Conservation (phyloP, 768 basidiomycete genomes). For the Tylopilus sp. region DNA sequence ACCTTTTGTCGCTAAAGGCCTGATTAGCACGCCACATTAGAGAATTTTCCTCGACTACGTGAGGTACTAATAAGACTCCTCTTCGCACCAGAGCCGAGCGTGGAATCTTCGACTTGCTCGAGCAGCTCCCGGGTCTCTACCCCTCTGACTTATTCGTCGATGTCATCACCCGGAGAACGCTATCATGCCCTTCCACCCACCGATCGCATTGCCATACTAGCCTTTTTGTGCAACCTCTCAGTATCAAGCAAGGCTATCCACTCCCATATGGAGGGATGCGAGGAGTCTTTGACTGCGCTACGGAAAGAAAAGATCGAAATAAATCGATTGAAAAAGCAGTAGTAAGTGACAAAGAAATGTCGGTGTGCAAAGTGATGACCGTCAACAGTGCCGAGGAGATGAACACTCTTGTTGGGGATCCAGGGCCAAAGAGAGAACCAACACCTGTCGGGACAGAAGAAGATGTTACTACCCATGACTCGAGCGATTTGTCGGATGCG, state of each 20-base stretch:
- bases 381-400: conserved; percentile 67
- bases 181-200: conserved; percentile 70
- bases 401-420: conserved; percentile 56
- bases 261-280: conserved; percentile 85
- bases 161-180: conserved; percentile 58
- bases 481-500: conserved; percentile 72
- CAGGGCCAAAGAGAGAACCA: conserved; percentile 45
- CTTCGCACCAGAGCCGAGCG: conserved; percentile 55
- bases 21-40: conserved; percentile 65
- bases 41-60: conserved; percentile 70
- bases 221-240: conserved; percentile 86
- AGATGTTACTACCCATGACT: conserved; percentile 59
- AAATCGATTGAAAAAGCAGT: conserved; percentile 83
- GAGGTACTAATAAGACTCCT: conserved; percentile 69
- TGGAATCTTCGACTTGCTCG: conserved; percentile 42
- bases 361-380: conserved; percentile 12
- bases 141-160: conserved; percentile 40
- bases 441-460: conserved; percentile 42
- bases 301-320: conserved; percentile 96
- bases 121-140: conserved; percentile 49
- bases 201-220: conserved; percentile 82
- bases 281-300: conserved; percentile 84
- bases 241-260: conserved; percentile 89
- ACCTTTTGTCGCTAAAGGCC: background rate
- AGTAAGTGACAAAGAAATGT: conserved; percentile 48